Percentiles rank a stretch among this genome's conserved stretches.
phyloP scores from a whole-genome alignment of 1,139 yeast genomes.

The Geotrichum carabidarum region DNA sequence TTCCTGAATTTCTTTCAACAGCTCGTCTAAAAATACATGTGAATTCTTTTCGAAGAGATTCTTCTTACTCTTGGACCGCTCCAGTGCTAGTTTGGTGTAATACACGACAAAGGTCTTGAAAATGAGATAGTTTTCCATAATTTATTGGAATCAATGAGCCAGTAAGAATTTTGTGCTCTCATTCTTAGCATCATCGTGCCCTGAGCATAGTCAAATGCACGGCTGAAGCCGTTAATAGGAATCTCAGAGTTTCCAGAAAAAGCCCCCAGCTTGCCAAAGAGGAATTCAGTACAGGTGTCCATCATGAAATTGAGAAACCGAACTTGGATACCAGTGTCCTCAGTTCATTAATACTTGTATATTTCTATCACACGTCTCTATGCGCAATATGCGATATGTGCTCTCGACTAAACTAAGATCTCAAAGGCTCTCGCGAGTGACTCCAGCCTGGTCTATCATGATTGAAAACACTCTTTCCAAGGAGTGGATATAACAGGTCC shows the following conservation, averaged over 20 bases:
- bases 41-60: slow-evolving; percentile 18
- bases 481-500: slow-evolving; percentile 41
- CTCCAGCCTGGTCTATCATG: slow-evolving; percentile 55
- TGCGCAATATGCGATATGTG: slow-evolving; percentile 53
- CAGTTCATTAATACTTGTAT: slow-evolving; percentile 36
- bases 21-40: slow-evolving; percentile 46
- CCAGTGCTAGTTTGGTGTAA: slow-evolving; percentile 31
- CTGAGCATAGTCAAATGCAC: slow-evolving; percentile 46
- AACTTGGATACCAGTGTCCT: slow-evolving; percentile 44
- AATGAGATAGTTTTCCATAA: slow-evolving; percentile 32
- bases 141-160: slow-evolving; percentile 35
- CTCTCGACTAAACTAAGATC: slow-evolving; percentile 55
- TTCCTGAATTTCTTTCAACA: slow-evolving; percentile 47
- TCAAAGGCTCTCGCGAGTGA: slow-evolving; percentile 51
- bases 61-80: slow-evolving; percentile 11
- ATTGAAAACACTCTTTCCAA: slow-evolving; percentile 56
- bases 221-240: slow-evolving; percentile 39
- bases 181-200: slow-evolving; percentile 39
- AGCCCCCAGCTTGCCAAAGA: slow-evolving; percentile 50
- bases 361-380: slow-evolving; percentile 42
- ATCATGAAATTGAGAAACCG: slow-evolving; percentile 49
- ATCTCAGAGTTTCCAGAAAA: slow-evolving; percentile 27
- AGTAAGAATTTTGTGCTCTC: slow-evolving; percentile 39
- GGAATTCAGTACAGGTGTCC: slow-evolving; percentile 57
- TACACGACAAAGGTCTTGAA: slow-evolving; percentile 34